phyloP scores from a whole-genome alignment of 768 basidiomycete genomes.

The Mycena capillaripes region DNA sequence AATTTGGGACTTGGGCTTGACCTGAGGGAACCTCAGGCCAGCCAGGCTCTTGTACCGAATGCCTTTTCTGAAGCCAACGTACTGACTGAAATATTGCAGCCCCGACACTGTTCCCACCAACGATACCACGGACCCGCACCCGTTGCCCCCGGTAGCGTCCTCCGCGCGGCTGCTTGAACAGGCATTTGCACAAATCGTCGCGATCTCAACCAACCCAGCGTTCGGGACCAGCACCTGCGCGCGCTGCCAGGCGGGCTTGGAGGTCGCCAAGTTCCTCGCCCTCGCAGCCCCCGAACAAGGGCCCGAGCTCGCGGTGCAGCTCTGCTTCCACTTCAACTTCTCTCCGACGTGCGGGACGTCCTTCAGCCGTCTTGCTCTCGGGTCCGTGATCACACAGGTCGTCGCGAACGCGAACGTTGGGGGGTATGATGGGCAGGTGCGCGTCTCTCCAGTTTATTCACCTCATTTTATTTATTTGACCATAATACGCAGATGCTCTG shows the following conservation, averaged over 20 bases:
- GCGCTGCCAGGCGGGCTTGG: conserved; percentile 71
- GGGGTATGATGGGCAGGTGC: conserved; percentile 75
- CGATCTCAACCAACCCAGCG: conserved; percentile 65
- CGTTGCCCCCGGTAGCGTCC: conserved; percentile 70
- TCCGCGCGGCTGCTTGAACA: conserved; percentile 59
- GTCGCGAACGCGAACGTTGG: conserved; percentile 78
- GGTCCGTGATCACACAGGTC: conserved; percentile 79
- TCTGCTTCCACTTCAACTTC: conserved; percentile 75
- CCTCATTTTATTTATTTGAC: too few relatives aligned
- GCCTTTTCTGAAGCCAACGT: background rate
- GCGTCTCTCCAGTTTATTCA: too few relatives aligned
- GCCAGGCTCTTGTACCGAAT: too few relatives aligned
- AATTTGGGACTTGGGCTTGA: too few relatives aligned
- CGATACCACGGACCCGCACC: conserved; percentile 74
- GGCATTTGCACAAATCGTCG: conserved; percentile 70
- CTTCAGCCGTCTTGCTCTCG: conserved; percentile 63
- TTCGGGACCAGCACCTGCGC: conserved; percentile 70
- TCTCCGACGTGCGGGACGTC: conserved; percentile 62
- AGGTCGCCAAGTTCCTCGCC: conserved; percentile 76
- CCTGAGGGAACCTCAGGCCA: too few relatives aligned
- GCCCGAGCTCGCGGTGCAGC: conserved; percentile 65
- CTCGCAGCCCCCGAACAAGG: conserved; percentile 74
- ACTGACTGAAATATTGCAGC: conserved; percentile 39
- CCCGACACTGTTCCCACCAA: conserved; percentile 71
- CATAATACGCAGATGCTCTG: conserved; percentile 18